phyloP scores from a whole-genome alignment of 2,329 filamentous ascomycete genomes.

The Trichophyton mentagrophytes region DNA sequence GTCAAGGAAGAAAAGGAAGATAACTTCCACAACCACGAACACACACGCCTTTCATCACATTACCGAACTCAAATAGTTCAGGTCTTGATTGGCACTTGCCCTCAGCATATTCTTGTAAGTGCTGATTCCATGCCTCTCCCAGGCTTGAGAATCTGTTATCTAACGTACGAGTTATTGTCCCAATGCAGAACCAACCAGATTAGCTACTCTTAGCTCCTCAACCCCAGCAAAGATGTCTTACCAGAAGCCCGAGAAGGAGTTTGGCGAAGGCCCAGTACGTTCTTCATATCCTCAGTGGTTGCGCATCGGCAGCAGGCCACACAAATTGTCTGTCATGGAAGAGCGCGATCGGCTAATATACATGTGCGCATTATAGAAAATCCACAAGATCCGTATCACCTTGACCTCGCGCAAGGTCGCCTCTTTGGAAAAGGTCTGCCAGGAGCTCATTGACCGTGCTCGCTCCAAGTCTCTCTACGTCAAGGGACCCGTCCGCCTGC shows the following conservation, averaged over 20 bases:
- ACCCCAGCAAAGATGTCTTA: constrained; percentile 61
- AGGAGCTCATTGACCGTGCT: constrained; percentile 95
- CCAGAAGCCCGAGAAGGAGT: constrained; percentile 90
- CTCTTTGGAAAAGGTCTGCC: constrained; percentile 94
- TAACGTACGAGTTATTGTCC: constrained; percentile 14
- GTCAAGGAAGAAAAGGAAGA: not conserved
- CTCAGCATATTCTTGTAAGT: not conserved
- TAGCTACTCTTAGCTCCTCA: not conserved
- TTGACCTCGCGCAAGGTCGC: constrained; percentile 88
- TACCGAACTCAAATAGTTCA: constrained; percentile 62
- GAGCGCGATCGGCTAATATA: not conserved
- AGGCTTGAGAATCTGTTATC: constrained; percentile 14
- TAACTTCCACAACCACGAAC: not conserved
- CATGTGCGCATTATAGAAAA: constrained; percentile 47
- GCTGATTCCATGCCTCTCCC: not conserved
- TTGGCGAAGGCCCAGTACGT: constrained; percentile 73
- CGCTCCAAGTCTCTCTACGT: constrained; percentile 97
- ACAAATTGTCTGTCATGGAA: not conserved
- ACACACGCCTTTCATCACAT: constrained; percentile 56
- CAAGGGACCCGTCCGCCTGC: constrained; percentile 95
- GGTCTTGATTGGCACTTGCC: constrained; percentile 58
- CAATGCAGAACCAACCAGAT: constrained; percentile 12
- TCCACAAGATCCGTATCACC: constrained; percentile 98
- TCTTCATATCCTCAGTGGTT: not conserved
- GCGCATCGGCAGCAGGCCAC: not conserved